These are phyloP conservation scores for Sarocladium brachiariae DNA, from an alignment of 2,329 filamentous ascomycete species.

Conservation along the genomic window DNA sequence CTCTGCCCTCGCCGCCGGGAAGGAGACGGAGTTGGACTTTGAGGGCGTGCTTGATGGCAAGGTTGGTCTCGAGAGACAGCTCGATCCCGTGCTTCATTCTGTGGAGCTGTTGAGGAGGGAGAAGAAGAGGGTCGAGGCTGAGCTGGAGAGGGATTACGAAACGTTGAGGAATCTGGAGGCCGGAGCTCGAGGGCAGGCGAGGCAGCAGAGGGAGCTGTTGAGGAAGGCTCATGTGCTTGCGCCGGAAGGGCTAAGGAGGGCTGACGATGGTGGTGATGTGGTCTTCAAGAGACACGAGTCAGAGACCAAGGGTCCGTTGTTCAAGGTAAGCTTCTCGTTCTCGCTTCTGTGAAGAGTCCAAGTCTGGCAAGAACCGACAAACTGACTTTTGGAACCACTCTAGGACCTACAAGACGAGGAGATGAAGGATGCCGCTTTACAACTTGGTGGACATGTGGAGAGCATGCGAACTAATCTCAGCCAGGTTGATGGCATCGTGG, in stretches of 20 bases:
- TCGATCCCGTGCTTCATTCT: slow-evolving; percentile 57
- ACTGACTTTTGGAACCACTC: not conserved
- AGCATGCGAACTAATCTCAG: slow-evolving; percentile 47
- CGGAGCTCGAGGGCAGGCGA: slow-evolving; percentile 49
- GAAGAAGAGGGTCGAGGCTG: slow-evolving; percentile 47
- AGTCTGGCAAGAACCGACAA: not conserved
- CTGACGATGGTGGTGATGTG: slow-evolving; percentile 2
- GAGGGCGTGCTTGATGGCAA: slow-evolving; percentile 58
- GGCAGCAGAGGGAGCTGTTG: slow-evolving; percentile 41
- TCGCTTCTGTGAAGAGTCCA: not conserved
- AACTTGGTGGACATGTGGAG: slow-evolving; percentile 49
- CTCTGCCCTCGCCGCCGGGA: slow-evolving; percentile 14
- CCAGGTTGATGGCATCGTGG: slow-evolving; percentile 45
- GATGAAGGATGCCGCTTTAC: slow-evolving; percentile 36
- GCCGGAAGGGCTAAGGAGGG: slow-evolving; percentile 26
- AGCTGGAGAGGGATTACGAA: slow-evolving; percentile 50
- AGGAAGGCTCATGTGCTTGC: slow-evolving; percentile 45
- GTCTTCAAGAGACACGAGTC: slow-evolving; percentile 8
- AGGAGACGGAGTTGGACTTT: slow-evolving; percentile 55
- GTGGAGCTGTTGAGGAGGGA: slow-evolving; percentile 54
- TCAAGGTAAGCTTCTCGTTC: not conserved
- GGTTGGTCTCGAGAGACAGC: slow-evolving; percentile 45
- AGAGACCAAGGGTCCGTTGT: not conserved
- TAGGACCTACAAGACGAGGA: slow-evolving; percentile 36
- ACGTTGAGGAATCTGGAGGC: slow-evolving; percentile 42